Evolutionary conservation across 2,329 filamentous ascomycete species (phyloP).

Genomic region (Alternaria solani): DNA sequence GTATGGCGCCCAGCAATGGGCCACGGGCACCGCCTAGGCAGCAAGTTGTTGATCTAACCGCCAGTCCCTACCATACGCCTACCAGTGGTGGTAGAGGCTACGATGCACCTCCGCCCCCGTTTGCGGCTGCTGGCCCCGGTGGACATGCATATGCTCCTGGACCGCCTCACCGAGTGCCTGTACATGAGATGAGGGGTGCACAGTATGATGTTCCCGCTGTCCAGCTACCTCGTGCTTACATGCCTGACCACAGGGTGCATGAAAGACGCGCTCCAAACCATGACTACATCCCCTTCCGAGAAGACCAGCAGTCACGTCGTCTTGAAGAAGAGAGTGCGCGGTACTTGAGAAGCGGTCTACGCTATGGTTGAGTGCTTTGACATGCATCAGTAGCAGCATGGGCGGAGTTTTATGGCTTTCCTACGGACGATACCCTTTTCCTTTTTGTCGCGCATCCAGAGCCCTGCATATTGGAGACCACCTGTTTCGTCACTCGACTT

Average conservation of each 20-base stretch:
- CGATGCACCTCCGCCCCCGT: slow-evolving; percentile 11
- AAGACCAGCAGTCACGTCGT: slow-evolving; percentile 15
- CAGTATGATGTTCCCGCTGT: slow-evolving; percentile 24
- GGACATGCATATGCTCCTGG: slow-evolving; percentile 23
- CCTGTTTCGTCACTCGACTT: slow-evolving; percentile 4
- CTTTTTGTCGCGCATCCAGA: slow-evolving; percentile 18
- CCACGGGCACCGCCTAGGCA: slow-evolving; percentile 20
- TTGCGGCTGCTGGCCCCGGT: slow-evolving; percentile 15
- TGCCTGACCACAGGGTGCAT: slow-evolving; percentile 21
- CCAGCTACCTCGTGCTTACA: slow-evolving; percentile 21
- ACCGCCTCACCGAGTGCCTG: slow-evolving; percentile 20
- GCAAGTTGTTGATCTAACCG: slow-evolving; percentile 37
- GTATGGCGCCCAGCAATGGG: slow-evolving; percentile 19
- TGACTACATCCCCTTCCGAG: slow-evolving; percentile 22
- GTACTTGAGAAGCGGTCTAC: slow-evolving; percentile 22
- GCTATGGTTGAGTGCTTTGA: slow-evolving; percentile 27
- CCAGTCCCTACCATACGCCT: slow-evolving; percentile 29
- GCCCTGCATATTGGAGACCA: slow-evolving; percentile 12
- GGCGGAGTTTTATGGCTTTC: slow-evolving; percentile 25
- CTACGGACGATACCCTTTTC: slow-evolving; percentile 38
- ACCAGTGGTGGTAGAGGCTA: slow-evolving; percentile 13
- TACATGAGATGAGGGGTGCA: slow-evolving; percentile 27
- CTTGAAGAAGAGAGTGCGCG: slow-evolving; percentile 16
- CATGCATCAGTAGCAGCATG: slow-evolving; percentile 10
- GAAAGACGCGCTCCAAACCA: slow-evolving; percentile 21